A percentile compares a stretch with the other conserved stretches of the same genome.
These are phyloP conservation scores for Setaria viridis DNA, from an alignment of 202 grass and related monocot genomes.

Conservation along the genomic window DNA sequence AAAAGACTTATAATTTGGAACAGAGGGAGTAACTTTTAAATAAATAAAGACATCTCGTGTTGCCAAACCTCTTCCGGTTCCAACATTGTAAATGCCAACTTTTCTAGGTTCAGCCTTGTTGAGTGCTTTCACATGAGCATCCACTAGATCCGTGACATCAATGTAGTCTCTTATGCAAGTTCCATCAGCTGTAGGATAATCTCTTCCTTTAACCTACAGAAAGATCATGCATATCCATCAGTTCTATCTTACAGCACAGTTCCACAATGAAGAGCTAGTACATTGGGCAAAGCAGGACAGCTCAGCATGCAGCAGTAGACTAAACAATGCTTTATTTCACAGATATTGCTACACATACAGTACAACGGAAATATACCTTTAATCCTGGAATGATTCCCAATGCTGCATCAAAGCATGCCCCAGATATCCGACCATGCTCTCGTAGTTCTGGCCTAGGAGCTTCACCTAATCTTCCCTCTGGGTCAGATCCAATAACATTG, in stretches of 20 bases:
- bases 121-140: constrained; percentile 98
- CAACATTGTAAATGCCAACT: constrained; percentile 98
- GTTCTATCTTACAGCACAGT: neutral
- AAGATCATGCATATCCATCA: constrained; percentile 33
- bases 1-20: too few relatives aligned
- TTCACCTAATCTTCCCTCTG: constrained; percentile 95
- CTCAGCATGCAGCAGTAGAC: constrained; percentile 8
- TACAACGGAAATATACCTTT: constrained; percentile 61
- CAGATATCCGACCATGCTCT: constrained; percentile 95
- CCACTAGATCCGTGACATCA: constrained; percentile 96
- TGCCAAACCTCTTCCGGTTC: constrained; percentile 90
- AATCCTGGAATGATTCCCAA: constrained; percentile 78
- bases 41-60: constrained; percentile 24
- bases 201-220: constrained; percentile 82
- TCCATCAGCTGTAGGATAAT: constrained; percentile 89
- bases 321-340: constrained; percentile 22
- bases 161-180: constrained; percentile 98
- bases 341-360: constrained; percentile 3
- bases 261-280: neutral
- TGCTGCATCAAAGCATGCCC: constrained; percentile 96
- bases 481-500: constrained; percentile 97
- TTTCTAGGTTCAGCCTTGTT: constrained; percentile 78
- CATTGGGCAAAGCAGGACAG: neutral
- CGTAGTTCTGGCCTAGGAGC: constrained; percentile 90
- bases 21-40: neutral